Conservation (phyloP, 306 rosid genomes). For the Ormosia semicastrata region DNA sequence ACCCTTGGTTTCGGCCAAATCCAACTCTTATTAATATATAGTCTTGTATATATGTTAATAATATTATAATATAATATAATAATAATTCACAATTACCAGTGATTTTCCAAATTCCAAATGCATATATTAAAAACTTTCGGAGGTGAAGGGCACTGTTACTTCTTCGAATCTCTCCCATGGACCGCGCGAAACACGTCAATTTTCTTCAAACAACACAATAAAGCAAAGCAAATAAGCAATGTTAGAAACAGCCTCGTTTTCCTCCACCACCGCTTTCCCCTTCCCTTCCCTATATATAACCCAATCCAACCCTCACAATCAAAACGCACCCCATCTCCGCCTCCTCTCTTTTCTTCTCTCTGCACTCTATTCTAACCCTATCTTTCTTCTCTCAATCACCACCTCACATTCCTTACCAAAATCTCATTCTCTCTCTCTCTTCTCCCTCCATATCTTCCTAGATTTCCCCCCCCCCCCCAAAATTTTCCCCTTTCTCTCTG, state of each 20-base stretch:
- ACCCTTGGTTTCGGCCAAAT: too few species aligned
- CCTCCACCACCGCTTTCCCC: background rate
- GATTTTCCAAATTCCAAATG: too few species aligned
- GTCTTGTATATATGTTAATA: too few species aligned
- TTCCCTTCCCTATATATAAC: background rate
- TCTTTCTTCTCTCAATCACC: background rate
- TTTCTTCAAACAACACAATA: background rate
- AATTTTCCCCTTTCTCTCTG: background rate
- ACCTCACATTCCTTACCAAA: background rate
- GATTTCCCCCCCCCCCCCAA: background rate
- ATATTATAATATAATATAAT: too few species aligned
- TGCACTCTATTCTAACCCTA: background rate
- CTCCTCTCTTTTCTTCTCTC: background rate
- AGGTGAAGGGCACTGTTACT: background rate
- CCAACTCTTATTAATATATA: too few species aligned
- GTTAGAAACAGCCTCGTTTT: background rate
- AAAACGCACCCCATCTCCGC: background rate
- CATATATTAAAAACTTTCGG: too few species aligned
- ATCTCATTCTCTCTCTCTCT: background rate
- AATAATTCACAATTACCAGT: too few species aligned
- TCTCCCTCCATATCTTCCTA: background rate
- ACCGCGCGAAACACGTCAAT: slow-evolving; percentile 39
- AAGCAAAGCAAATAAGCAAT: background rate
- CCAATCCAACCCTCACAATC: background rate
- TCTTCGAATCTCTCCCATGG: background rate